Evolutionary conservation across 23 red algal genomes (phyloP), one percentile per base, ranked within the genome.

Genomic region (Gracilaria vermiculophylla): DNA sequence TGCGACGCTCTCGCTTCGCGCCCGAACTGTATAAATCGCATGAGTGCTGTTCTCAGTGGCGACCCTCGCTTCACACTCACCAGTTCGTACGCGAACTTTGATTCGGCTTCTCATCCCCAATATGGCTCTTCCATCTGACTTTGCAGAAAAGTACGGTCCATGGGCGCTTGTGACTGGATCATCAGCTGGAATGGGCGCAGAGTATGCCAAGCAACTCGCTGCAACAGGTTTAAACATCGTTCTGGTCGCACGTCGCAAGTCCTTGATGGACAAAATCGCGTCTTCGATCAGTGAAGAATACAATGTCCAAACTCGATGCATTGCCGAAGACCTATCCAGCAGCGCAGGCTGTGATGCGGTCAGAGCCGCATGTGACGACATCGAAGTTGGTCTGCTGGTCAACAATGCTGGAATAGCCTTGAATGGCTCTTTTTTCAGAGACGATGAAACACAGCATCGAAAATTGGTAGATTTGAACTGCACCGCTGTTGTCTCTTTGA

Each of bases 91-190:
- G n/a, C n/a, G n/a, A n/a, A n/a, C n/a, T n/a, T n/a, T n/a, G n/a
- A n/a, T n/a, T n/a, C n/a, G n/a, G n/a, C n/a, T n/a, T n/a, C n/a
- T n/a, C n/a, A n/a, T n/a, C n/a, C 2, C 29, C 16, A 28, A 29
- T 39, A 69, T 69, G 64, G 34, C 1, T 2, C 17, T 69, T 36
- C 34, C 32, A n/a, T 42, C 64, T 6, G 14, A 69, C 40, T 69
- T 69, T 21, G 64, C 34, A 19, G 15, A 69, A 16, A 40, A 69
- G 64, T 90, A 90, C 45, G 96, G 96, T 17, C 65, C 88, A 12
- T 98, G 92, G 92, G 96, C 92, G 37, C 42, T 98, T 28, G 82
- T 98, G 15, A 98, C 96, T 0, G 96, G 96, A 57, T 92, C 92
- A 20, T 98, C 96, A 21, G 48, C 69, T 48, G 96, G 96, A 6